phyloP scores from a whole-genome alignment of 2,329 filamentous ascomycete genomes.

The Diaporthe australafricana region DNA sequence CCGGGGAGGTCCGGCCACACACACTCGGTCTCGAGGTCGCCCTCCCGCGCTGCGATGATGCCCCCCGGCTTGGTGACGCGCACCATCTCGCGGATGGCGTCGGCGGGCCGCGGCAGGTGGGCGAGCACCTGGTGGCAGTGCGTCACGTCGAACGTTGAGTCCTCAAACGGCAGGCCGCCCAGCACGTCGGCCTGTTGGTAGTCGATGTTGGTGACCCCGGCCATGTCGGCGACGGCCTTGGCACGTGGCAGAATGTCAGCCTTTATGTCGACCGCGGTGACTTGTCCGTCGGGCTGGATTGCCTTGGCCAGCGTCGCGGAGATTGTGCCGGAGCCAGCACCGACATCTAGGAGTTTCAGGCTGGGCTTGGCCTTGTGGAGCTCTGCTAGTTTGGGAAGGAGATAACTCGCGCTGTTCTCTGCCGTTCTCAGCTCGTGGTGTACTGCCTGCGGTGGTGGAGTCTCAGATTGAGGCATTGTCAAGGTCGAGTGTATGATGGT shows the following conservation, averaged over 20 bases:
- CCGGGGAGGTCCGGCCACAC: constrained; percentile 45
- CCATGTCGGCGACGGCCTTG: constrained; percentile 47
- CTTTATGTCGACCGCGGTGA: constrained; percentile 58
- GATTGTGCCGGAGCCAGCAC: constrained; percentile 61
- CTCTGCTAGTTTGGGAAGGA: constrained; percentile 46
- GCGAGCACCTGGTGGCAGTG: constrained; percentile 46
- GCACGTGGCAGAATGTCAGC: constrained; percentile 54
- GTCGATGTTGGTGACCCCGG: constrained; percentile 44
- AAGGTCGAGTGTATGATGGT: neutral
- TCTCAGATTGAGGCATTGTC: neutral
- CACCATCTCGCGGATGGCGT: constrained; percentile 46
- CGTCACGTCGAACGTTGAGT: constrained; percentile 45
- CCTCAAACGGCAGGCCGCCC: constrained; percentile 44
- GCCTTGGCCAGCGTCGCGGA: constrained; percentile 54
- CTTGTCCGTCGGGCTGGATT: constrained; percentile 52
- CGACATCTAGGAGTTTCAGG: constrained; percentile 57
- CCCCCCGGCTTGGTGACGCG: constrained; percentile 46
- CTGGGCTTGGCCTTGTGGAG: constrained; percentile 34
- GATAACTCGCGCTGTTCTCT: constrained; percentile 40
- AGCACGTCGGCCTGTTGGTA: constrained; percentile 47
- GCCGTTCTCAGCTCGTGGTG: constrained; percentile 25
- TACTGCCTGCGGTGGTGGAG: constrained; percentile 24
- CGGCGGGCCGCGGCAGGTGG: constrained; percentile 43
- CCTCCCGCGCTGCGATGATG: constrained; percentile 47
- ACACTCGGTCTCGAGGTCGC: constrained; percentile 47